Evolutionary conservation across 805 yeast species (phyloP).

Genomic region (Tetrapisispora arboricola): DNA sequence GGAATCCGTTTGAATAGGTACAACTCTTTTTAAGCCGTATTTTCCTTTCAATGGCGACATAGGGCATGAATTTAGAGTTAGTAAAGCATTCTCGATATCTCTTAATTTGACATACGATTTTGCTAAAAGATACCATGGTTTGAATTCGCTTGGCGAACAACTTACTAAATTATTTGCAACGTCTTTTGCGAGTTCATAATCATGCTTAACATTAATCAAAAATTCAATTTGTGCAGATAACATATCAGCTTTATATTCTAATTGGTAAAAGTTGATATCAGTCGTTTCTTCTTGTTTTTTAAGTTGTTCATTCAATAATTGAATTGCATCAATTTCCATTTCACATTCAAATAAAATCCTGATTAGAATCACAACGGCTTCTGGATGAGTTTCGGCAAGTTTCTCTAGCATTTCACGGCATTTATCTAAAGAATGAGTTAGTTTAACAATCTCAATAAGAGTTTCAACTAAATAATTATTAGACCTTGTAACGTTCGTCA

Average conservation of each 20-base stretch:
- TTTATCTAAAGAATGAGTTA: slow-evolving; percentile 21
- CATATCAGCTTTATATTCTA: slow-evolving; percentile 23
- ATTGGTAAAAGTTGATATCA: slow-evolving; percentile 8
- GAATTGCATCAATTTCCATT: slow-evolving; percentile 29
- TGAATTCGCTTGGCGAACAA: slow-evolving; percentile 64
- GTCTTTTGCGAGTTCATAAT: slow-evolving; percentile 18
- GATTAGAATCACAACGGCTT: slow-evolving; percentile 22
- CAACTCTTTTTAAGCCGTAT: slow-evolving; percentile 49
- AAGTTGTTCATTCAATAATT: slow-evolving; percentile 23
- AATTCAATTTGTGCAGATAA: slow-evolving; percentile 25
- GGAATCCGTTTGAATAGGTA: slow-evolving; percentile 31
- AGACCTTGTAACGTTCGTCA: slow-evolving; percentile 23
- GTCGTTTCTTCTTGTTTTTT: slow-evolving; percentile 8
- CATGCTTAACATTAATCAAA: slow-evolving; percentile 19
- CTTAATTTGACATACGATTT: slow-evolving; percentile 51
- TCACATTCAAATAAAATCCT: slow-evolving; percentile 28
- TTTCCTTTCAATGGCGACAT: slow-evolving; percentile 63
- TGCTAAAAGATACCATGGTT: slow-evolving; percentile 62
- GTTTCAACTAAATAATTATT: slow-evolving; percentile 28
- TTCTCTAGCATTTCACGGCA: slow-evolving; percentile 20
- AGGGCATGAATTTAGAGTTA: slow-evolving; percentile 71
- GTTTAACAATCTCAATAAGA: slow-evolving; percentile 21
- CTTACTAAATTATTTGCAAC: slow-evolving; percentile 37
- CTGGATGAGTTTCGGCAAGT: slow-evolving; percentile 17
- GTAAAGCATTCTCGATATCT: slow-evolving; percentile 60